A percentile compares a stretch with the other conserved stretches of the same genome.
Evolutionary conservation across 257 asterid species (phyloP).

Genomic region (Sherardia arvensis): DNA sequence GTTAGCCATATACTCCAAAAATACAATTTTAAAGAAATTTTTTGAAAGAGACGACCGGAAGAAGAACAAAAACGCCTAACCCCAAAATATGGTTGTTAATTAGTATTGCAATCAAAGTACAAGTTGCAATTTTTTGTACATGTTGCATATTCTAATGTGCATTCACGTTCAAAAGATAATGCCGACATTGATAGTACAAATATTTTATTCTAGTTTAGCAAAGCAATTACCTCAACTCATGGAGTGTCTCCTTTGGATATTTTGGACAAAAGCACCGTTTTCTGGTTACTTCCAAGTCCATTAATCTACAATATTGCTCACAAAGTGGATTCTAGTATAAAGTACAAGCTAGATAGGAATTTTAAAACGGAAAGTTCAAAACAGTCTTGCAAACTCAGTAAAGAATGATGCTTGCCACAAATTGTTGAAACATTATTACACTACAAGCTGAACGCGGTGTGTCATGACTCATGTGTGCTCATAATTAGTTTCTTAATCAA

Average conservation of each 20-base stretch:
- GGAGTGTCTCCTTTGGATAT: background rate
- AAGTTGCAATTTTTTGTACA: too few relatives aligned
- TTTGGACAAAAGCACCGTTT: background rate
- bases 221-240: slow-evolving; percentile 1
- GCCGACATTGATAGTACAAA: background rate
- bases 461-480: background rate
- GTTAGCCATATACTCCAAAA: background rate
- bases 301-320: background rate
- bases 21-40: background rate
- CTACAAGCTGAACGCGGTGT: background rate
- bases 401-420: slow-evolving; percentile 46
- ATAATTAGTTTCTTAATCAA: too few relatives aligned
- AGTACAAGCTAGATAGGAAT: background rate
- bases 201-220: background rate
- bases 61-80: background rate
- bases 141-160: too few relatives aligned
- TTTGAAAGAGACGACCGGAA: background rate
- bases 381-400: slow-evolving; percentile 52
- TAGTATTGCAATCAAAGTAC: background rate
- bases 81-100: background rate
- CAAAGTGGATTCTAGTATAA: background rate
- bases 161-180: background rate
- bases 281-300: background rate
- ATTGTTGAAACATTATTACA: background rate
- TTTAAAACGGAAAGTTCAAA: background rate